Evolutionary conservation across 1,284 basidiomycete species (phyloP), one percentile per base, ranked within the genome.

Genomic region (Cryptococcus sp.): DNA sequence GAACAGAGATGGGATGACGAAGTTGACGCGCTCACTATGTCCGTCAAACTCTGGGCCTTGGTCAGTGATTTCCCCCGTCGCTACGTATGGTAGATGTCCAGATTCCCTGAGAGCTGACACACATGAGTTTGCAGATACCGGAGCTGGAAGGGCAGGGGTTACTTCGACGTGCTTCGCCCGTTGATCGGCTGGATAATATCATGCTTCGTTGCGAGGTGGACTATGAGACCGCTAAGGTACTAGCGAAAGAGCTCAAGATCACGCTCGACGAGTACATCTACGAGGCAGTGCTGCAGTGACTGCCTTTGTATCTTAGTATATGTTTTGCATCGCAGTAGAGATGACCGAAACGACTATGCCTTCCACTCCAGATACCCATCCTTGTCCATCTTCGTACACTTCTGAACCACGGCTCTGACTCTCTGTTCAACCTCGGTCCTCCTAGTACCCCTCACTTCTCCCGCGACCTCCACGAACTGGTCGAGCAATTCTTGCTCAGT

Each of bases 121-220:
- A 19, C 22, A 35, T 38, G 3, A 16, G 6, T 35, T 6, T 31
- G 16, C 15, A 91, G 88, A 83, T 93, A 27, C 82, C 83, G 47
- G 87, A 92, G 63, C 82, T 93, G 1, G 84, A 87, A 3, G 80
- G 83, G 7, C 85, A 87, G 78, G 84, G 87, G 1, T 81, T 90
- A 7, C 73, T 94, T 22, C 82, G 87, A 54, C 84, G 89, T 17
- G 86, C 85, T 2, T 86, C 87, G 3, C 82, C 84, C 0, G 48
- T 53, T 1, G 78, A 80, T 44, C 60, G 78, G 40, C 60, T 81
- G 3, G 90, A 92, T 53, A 86, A 84, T 63, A 74, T 92, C 15
- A 85, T 83, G 77, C 87, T 89, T 70, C 89, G 89, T 66, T 89
- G 87, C 70, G 88, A 87, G 13, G 81, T 91, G 23, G 85, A 86